phyloP scores from a whole-genome alignment of 306 rosid species.

The Hippophae tibetana region DNA sequence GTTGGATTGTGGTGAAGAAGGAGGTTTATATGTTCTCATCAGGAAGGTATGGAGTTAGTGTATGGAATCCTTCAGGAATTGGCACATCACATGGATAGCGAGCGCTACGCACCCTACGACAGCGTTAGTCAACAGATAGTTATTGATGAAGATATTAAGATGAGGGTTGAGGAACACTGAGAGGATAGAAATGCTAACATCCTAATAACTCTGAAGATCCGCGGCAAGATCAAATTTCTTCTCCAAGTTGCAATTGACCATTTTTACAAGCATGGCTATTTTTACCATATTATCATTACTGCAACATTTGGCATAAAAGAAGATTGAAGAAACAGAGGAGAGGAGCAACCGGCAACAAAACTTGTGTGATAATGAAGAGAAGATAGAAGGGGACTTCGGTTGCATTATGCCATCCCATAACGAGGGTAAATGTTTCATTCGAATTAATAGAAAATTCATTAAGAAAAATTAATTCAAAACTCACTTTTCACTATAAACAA shows the following conservation, averaged over 20 bases:
- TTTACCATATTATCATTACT: no score
- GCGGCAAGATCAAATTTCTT: background rate
- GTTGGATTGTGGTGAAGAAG: conserved; percentile 76
- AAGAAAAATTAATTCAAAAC: no score
- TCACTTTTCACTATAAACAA: no score
- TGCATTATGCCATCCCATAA: no score
- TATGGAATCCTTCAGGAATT: conserved; percentile 41
- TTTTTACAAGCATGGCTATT: no score
- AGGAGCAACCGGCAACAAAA: no score
- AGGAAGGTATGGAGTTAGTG: conserved; percentile 41
- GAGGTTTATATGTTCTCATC: conserved; percentile 55
- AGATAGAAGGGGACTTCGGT: no score
- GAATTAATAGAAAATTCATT: no score
- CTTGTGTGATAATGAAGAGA: no score
- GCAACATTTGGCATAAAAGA: no score
- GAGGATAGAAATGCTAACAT: conserved; percentile 12
- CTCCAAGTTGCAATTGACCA: background rate
- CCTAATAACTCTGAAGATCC: background rate
- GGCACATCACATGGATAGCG: conserved; percentile 50
- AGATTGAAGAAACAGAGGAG: no score
- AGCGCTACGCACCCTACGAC: conserved; percentile 17
- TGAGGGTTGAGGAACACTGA: conserved; percentile 21
- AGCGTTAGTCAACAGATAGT: conserved; percentile 17
- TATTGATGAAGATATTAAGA: conserved; percentile 14
- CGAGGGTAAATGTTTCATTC: no score